A percentile compares a stretch with the other conserved stretches of the same genome.
These are phyloP conservation scores for Mycena olivaceomarginata DNA, from an alignment of 768 basidiomycete species.

Conservation along the genomic window DNA sequence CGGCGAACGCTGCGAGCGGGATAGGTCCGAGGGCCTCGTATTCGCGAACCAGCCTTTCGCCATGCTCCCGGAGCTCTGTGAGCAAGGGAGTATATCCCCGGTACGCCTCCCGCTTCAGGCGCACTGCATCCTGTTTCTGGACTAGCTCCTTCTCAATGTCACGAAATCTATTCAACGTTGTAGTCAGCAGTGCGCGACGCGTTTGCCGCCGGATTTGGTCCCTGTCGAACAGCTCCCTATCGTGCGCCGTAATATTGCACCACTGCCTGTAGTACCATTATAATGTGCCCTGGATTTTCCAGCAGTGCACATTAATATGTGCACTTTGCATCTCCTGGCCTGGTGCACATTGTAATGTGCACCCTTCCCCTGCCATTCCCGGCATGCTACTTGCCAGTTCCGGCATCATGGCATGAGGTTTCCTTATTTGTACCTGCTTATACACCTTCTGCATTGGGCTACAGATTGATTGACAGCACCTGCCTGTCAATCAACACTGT, in stretches of 20 bases:
- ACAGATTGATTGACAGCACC: too few relatives aligned
- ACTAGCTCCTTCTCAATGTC: background rate
- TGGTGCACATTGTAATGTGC: too few relatives aligned
- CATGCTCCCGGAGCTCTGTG: background rate
- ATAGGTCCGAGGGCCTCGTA: constrained; percentile 1
- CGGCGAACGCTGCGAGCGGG: constrained; percentile 1
- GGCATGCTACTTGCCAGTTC: too few relatives aligned
- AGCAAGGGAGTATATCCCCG: background rate
- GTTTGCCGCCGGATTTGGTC: background rate
- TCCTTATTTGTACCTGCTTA: too few relatives aligned
- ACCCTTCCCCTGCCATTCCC: too few relatives aligned
- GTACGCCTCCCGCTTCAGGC: constrained; percentile 1
- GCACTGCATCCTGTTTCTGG: background rate
- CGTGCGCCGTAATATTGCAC: background rate
- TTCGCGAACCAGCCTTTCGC: constrained; percentile 1
- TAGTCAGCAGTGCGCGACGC: background rate
- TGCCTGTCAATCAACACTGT: too few relatives aligned
- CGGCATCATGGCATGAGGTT: too few relatives aligned
- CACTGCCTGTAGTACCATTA: too few relatives aligned
- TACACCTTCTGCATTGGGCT: too few relatives aligned
- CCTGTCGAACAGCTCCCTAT: background rate
- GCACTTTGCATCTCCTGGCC: too few relatives aligned
- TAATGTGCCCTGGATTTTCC: too few relatives aligned
- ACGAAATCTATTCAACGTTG: background rate
- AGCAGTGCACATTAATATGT: too few relatives aligned